Base-by-base conservation (phyloP, 257 asterid genomes). In the Buddleja alternifolia region DNA sequence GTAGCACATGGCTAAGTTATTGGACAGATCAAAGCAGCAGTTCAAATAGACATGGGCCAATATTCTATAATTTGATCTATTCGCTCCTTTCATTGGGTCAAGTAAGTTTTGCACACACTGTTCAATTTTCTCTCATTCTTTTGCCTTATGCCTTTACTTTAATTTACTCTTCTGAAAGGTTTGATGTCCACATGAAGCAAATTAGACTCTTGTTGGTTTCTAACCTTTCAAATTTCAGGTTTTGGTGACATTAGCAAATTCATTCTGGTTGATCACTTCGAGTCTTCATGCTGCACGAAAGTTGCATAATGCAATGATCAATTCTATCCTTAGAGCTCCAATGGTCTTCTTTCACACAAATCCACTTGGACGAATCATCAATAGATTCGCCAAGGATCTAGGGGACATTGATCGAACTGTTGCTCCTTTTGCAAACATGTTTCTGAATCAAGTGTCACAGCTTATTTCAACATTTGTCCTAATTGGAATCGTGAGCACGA, bases 1-100 rank as follows among this genome's bases (percentile, higher is more conserved):
- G 91, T 75, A 85, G 91, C 82, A 78, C 83, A 4, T 83, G 88
- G 91, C 71, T 85, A 75, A 78, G 91, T 75, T 40, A 76, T 36
- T 85, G 91, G 91, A 85, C 91, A 9, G 75, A 29, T 29, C 34
- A 80, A 54, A 73, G 75, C 57, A 75, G 86, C 71, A 72, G 75
- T 63, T 47, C 80, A 29, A 73, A 52, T 20, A 73, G 55, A 60
- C 73, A 78, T 64, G 75, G 73, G 50, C 74, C 88, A 15, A 77
- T 75, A 16, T 76, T 83, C 66, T 85, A 71, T 69, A 78, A 75
- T 71, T 32, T 83, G 79, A 75, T 85, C 62, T 85, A 85, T 75
- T 78, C 88, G 16, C 73, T 78, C 44, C 66, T 85, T 11, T 85
- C 91, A 51, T 81, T 78, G 40, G 85, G 86, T 65, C 88, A 82